Evolutionary conservation across 2,329 filamentous ascomycete species (phyloP).

Genomic region (Sclerotinia spermophila): DNA sequence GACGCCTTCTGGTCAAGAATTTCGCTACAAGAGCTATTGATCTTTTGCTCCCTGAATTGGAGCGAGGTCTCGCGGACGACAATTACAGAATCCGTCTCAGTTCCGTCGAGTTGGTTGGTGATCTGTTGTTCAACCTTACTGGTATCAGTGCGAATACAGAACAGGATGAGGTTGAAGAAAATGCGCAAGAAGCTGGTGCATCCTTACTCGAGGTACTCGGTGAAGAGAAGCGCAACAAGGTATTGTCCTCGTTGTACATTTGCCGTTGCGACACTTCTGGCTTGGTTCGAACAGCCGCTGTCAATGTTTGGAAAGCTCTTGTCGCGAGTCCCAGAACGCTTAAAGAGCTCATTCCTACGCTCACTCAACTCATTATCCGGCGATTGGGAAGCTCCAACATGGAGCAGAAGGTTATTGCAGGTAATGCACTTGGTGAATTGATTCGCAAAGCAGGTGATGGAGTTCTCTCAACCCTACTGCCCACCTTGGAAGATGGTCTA

Average conservation of each 20-base stretch:
- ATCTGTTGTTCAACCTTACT: constrained; percentile 94
- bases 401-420: constrained; percentile 98
- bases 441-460: constrained; percentile 96
- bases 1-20: constrained; percentile 94
- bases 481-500: constrained; percentile 87
- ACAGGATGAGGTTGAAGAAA: constrained; percentile 76
- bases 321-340: constrained; percentile 88
- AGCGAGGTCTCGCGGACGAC: constrained; percentile 94
- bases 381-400: constrained; percentile 93
- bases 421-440: constrained; percentile 92
- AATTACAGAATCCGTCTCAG: constrained; percentile 97
- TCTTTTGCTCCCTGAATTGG: constrained; percentile 86
- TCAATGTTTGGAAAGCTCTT: constrained; percentile 94
- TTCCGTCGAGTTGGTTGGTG: constrained; percentile 94
- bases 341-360: constrained; percentile 90
- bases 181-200: constrained; percentile 78
- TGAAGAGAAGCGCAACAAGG: constrained; percentile 94
- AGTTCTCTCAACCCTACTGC: constrained; percentile 80
- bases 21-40: constrained; percentile 95
- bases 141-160: constrained; percentile 81
- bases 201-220: constrained; percentile 94
- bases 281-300: constrained; percentile 82
- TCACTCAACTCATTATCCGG: constrained; percentile 91
- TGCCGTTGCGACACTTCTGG: constrained; percentile 96
- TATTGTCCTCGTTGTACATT: constrained; percentile 94